Percentiles rank a stretch among this genome's conserved stretches.
phyloP scores from a whole-genome alignment of 768 basidiomycete species.

The Podaxis mareebaensis region DNA sequence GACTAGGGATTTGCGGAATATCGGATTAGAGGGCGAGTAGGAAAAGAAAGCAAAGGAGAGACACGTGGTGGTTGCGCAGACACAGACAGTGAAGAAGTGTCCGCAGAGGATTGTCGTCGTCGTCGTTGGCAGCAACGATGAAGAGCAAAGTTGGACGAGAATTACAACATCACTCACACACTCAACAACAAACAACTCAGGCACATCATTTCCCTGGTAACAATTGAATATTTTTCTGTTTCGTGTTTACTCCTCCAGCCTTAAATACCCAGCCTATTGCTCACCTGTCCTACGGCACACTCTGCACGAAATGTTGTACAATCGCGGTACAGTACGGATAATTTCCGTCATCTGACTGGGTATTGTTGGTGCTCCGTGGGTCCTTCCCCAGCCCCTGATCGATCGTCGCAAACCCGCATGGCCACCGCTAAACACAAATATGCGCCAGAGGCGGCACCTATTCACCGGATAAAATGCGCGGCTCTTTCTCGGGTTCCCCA shows the following conservation, averaged over 20 bases:
- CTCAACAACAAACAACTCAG: constrained; percentile 22
- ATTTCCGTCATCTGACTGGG: constrained; percentile 1
- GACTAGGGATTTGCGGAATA: neutral
- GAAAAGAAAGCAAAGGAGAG: constrained; percentile 30
- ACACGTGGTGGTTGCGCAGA: constrained; percentile 29
- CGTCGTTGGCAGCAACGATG: constrained; percentile 12
- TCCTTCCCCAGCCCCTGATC: neutral
- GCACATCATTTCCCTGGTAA: constrained; percentile 19
- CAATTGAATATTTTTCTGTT: neutral
- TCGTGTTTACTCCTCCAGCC: neutral
- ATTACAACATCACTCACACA: constrained; percentile 14
- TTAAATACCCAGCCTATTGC: neutral
- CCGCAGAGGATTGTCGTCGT: constrained; percentile 33
- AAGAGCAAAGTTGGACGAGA: neutral
- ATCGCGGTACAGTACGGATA: neutral
- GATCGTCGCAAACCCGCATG: neutral
- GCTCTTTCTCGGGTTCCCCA: constrained; percentile 26
- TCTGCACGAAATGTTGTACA: neutral
- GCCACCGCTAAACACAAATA: neutral
- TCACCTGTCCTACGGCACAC: neutral
- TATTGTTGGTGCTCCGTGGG: neutral
- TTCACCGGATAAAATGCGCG: constrained; percentile 30
- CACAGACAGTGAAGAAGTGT: constrained; percentile 30
- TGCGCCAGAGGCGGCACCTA: neutral
- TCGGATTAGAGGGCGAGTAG: constrained; percentile 20